A percentile compares a stretch with the other conserved stretches of the same genome.
These are phyloP conservation scores for Nematodospora valgi DNA, from an alignment of 805 yeast species.

Conservation along the genomic window DNA sequence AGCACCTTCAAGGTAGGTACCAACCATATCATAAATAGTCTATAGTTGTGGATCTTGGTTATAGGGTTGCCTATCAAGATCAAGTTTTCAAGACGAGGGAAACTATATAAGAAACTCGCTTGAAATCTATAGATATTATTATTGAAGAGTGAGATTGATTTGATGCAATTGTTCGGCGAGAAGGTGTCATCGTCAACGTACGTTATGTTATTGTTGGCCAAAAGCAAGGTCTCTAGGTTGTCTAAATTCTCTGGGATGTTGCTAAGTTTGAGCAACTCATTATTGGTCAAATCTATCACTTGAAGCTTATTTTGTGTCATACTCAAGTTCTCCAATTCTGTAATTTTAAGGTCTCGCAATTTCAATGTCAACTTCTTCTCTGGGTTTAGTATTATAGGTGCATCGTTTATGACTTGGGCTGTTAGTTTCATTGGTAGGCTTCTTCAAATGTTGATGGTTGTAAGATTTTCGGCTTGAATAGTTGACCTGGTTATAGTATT, in stretches of 20 bases:
- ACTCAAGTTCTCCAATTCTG: slow-evolving; percentile 34
- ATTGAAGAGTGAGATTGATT: slow-evolving; percentile 48
- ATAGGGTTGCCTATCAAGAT: slow-evolving; percentile 60
- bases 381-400: slow-evolving; percentile 32
- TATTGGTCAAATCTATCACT: slow-evolving; percentile 72
- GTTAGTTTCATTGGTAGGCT: slow-evolving; percentile 31
- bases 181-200: slow-evolving; percentile 27
- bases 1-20: slow-evolving; percentile 61
- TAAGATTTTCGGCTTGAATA: no score
- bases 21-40: slow-evolving; percentile 56
- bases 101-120: slow-evolving; percentile 28
- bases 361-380: slow-evolving; percentile 32
- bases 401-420: slow-evolving; percentile 24
- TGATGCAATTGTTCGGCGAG: slow-evolving; percentile 33
- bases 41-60: slow-evolving; percentile 47
- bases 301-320: slow-evolving; percentile 34
- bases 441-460: no score
- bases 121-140: slow-evolving; percentile 48
- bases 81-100: slow-evolving; percentile 45
- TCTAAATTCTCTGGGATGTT: slow-evolving; percentile 35
- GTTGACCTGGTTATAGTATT: no score
- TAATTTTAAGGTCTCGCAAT: slow-evolving; percentile 30
- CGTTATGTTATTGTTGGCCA: slow-evolving; percentile 61
- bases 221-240: slow-evolving; percentile 50
- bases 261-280: slow-evolving; percentile 57